Conservation (phyloP, 345 rosid genomes). For the Pistacia vera region DNA sequence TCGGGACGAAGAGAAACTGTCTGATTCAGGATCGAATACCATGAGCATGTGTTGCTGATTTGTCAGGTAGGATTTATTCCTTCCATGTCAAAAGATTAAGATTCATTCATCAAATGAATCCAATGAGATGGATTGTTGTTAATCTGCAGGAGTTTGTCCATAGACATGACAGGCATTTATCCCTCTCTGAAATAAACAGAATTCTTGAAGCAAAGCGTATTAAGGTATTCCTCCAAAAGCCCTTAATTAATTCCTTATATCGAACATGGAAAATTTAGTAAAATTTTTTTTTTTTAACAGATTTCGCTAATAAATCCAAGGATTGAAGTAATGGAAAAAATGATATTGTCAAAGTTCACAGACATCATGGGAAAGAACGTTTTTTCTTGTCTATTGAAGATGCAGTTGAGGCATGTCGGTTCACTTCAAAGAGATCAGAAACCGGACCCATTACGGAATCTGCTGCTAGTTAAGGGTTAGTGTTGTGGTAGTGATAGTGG, state of each 20-base stretch:
- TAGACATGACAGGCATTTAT: slow-evolving; percentile 79
- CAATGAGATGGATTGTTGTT: too few species aligned
- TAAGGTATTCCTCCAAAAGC: slow-evolving; percentile 41
- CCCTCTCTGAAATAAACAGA: slow-evolving; percentile 57
- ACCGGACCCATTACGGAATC: neutral
- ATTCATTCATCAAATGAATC: too few species aligned
- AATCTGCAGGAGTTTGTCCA: slow-evolving; percentile 55
- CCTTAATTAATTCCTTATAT: too few species aligned
- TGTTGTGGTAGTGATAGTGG: too few species aligned
- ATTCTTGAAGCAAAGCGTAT: slow-evolving; percentile 40
- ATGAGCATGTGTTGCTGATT: slow-evolving; percentile 76
- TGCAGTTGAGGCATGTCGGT: slow-evolving; percentile 56
- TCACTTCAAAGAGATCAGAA: slow-evolving; percentile 20
- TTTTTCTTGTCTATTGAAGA: slow-evolving; percentile 69
- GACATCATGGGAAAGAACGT: slow-evolving; percentile 58
- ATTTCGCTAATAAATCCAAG: slow-evolving; percentile 73
- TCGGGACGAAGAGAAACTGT: slow-evolving; percentile 43
- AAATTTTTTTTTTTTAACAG: slow-evolving; percentile 24
- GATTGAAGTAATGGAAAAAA: slow-evolving; percentile 75
- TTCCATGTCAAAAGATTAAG: neutral
- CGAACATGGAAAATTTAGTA: too few species aligned
- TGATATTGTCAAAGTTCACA: slow-evolving; percentile 59
- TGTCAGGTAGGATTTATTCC: slow-evolving; percentile 47
- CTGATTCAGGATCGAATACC: slow-evolving; percentile 27
- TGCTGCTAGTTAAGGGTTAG: neutral